Percentiles rank a stretch among this genome's conserved stretches.
phyloP scores from a whole-genome alignment of 345 rosid genomes.

The Anacardium occidentale region DNA sequence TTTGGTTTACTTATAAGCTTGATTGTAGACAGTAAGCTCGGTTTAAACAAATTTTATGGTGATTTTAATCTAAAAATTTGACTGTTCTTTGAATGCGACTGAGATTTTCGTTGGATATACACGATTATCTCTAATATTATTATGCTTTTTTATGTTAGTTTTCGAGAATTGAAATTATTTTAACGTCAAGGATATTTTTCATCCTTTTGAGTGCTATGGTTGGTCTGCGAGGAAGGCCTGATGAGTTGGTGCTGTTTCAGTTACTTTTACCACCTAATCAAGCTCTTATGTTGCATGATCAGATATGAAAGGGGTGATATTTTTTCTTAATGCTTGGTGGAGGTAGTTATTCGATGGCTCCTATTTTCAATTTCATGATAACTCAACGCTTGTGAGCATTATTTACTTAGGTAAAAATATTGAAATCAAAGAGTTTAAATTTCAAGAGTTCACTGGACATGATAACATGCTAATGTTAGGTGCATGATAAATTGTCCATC shows the following conservation, averaged over 20 bases:
- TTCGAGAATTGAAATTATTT: not conserved
- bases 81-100: not conserved
- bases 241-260: not conserved
- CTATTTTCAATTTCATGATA: not conserved
- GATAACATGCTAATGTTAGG: not conserved
- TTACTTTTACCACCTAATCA: not conserved
- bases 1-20: not conserved
- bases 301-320: not conserved
- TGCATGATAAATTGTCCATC: not conserved
- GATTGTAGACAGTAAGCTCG: not conserved
- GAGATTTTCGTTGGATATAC: not conserved
- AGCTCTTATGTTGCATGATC: not conserved
- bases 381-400: not conserved
- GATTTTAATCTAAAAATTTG: not conserved
- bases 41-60: not conserved
- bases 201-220: not conserved
- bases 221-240: not conserved
- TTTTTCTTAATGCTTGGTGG: not conserved
- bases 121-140: too few species aligned
- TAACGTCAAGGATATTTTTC: not conserved
- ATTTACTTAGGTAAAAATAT: not conserved
- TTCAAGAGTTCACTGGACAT: not conserved
- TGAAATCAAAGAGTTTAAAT: not conserved
- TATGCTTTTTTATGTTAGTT: too few species aligned
- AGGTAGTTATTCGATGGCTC: not conserved